Evolutionary conservation across 164 flowering plant genomes (phyloP), one percentile per base, ranked within the genome.

Genomic region (Vitis rupestris): DNA sequence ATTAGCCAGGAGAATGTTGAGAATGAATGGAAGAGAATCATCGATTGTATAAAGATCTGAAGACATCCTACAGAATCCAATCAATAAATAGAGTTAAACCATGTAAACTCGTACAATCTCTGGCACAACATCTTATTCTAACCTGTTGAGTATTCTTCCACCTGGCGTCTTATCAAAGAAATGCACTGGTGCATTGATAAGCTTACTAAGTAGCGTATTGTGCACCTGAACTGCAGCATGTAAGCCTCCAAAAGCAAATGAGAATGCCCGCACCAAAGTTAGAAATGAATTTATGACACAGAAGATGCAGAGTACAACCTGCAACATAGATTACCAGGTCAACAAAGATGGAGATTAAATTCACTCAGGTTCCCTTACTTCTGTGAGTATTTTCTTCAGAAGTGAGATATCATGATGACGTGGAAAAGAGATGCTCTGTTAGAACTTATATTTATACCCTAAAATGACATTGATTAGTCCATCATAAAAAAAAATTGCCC

Each of bases 61-160:
- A 57, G 99, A 94, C 54, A 94, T 76, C 85, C 99, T 94, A 77
- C 75, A 86, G 1, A 68, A 54, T 8, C 62, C 51, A 49, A 74
- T 61, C 37, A 50, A 62, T 50, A 15, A 10, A 30, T 66, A 57
- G 31, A 23, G 56, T 59, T 19, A 63, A 50, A 57, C 56, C 37
- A 59, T 29, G 3, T 31, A 64, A 70, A 27, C 23, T 31, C 17
- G 11, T 27, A 55, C 12, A 13, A 57, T 59, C 3, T 51, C 49
- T 52, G 5, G 14, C 5, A 53, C 16, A 58, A 3, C 2, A 11
- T 64, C 49, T 47, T 29, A 65, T 15, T 48, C 77, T 63, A 44
- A 94, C 99, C 99, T 90, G 88, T 95, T 95, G 14, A 92, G 84
- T 72, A 95, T 92, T 79, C 97, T 83, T 84, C 99, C 99, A 72